Evolutionary conservation across 1,284 basidiomycete species (phyloP), one percentile per base, ranked within the genome.

Genomic region (Heterobasidion irregulare): DNA sequence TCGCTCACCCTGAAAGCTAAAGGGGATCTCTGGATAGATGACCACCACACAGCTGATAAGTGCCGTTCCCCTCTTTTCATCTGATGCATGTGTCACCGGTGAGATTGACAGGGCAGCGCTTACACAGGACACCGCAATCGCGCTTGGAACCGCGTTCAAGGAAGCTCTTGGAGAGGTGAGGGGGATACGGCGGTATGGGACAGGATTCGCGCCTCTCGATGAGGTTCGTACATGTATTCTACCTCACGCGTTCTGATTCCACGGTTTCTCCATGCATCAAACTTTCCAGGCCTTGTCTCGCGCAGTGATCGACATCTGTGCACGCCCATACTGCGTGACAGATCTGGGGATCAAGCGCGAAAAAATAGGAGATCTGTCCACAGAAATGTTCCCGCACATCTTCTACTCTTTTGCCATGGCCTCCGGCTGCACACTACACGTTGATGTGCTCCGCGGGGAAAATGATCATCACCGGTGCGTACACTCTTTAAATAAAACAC

Each of bases 41-140:
- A 99, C 74, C 97, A 99, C 70, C 97, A 99, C 75, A 94, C 96
- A 48, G 94, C 96, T 79, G 94, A 94, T 90, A 79, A 82, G 86
- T 82, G 61, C 32, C 44, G 54, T 54, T 12, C 26, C 16, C 50
- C 32, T 56, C 54, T 46, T 52, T 50, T 12, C 36, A 34, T 41
- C 43, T 54, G 58, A 58, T 59, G 57, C 44, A 32, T 19, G 49
- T 50, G 32, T 18, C 50, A 13, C 50, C 18, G 44, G 50, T 54
- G 59, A 64, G 54, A 63, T 55, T 54, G 13, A 53, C 15, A 15
- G 15, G 41, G 57, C 54, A 53, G 55, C 61, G 52, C 64, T 51
- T 68, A 66, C 70, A 92, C 89, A 98, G 80, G 95, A 98, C 72
- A 90, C 85, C 68, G 94, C 94, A 10, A 86, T 98, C 57, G 94